Evolutionary conservation across 106 monocot species (phyloP).

Genomic region (Triglochin maritima): DNA sequence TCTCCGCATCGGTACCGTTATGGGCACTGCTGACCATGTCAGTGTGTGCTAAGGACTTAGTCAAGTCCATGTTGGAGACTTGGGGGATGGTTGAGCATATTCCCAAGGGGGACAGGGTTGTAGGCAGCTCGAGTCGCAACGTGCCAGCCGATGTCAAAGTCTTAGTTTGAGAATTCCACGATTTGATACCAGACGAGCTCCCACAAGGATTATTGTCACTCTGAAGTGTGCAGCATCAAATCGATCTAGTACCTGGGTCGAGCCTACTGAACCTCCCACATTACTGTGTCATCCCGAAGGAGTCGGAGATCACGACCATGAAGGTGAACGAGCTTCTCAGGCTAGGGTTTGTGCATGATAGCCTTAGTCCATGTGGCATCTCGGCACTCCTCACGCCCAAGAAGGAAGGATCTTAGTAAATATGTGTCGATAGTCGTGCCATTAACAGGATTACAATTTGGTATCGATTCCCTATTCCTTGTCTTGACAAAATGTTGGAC

Average conservation of each 20-base stretch:
- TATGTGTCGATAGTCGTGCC: slow-evolving; percentile 2
- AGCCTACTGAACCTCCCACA: slow-evolving; percentile 1
- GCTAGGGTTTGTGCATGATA: not conserved
- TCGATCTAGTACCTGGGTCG: not conserved
- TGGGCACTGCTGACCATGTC: too few species aligned
- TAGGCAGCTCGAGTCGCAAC: too few species aligned
- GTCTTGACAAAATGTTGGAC: slow-evolving; percentile 5
- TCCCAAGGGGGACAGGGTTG: too few species aligned
- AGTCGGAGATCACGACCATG: not conserved
- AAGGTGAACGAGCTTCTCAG: not conserved
- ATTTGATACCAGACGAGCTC: not conserved
- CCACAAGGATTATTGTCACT: not conserved
- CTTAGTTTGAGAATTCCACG: too few species aligned
- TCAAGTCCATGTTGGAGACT: too few species aligned
- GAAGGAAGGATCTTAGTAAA: not conserved
- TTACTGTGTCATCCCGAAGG: slow-evolving; percentile 5
- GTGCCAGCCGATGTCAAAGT: too few species aligned
- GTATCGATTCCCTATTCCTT: slow-evolving; percentile 5
- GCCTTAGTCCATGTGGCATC: not conserved
- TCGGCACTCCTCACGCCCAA: slow-evolving; percentile 1
- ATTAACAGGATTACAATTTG: slow-evolving; percentile 8
- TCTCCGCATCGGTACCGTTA: too few species aligned
- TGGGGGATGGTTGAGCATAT: too few species aligned
- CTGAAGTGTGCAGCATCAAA: slow-evolving; percentile 5
- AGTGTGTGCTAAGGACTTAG: too few species aligned